phyloP scores from a whole-genome alignment of 2,329 filamentous ascomycete genomes.

The Capronia epimyces region DNA sequence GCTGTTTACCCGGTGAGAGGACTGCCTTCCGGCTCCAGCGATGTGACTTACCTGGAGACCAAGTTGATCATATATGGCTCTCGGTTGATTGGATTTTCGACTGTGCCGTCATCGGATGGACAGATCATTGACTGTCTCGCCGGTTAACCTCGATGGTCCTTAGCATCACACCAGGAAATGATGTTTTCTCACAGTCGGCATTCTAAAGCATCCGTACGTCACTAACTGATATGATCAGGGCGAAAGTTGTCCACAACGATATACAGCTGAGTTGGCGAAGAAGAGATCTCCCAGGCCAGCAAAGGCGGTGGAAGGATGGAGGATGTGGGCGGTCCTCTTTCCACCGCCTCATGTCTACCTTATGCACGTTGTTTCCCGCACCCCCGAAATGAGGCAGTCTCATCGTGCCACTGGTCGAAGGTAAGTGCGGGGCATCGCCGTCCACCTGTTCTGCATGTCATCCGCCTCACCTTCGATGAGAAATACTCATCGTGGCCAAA shows the following conservation, averaged over 20 bases:
- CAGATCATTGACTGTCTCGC: slow-evolving; percentile 16
- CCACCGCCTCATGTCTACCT: slow-evolving; percentile 1
- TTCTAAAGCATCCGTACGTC: neutral
- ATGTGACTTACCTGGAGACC: slow-evolving; percentile 29
- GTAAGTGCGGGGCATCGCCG: slow-evolving; percentile 6
- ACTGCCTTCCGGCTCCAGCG: neutral
- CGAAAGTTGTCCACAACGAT: neutral
- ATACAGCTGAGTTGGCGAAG: neutral
- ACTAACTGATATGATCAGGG: neutral
- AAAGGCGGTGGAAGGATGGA: neutral
- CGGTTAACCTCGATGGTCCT: neutral
- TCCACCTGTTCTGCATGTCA: neutral
- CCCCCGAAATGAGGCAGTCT: neutral
- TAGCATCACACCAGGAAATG: neutral
- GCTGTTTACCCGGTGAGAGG: slow-evolving; percentile 29
- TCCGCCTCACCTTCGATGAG: neutral
- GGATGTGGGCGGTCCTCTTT: neutral
- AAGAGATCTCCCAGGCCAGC: too few species aligned
- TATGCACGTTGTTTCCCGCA: neutral
- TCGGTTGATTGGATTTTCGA: slow-evolving; percentile 33
- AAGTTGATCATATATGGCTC: slow-evolving; percentile 33
- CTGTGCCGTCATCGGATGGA: slow-evolving; percentile 24
- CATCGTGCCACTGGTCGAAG: neutral
- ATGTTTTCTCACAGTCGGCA: neutral
- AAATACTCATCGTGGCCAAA: neutral